Base-by-base conservation (phyloP, 768 basidiomycete species). In the Cubamyces sp. region DNA sequence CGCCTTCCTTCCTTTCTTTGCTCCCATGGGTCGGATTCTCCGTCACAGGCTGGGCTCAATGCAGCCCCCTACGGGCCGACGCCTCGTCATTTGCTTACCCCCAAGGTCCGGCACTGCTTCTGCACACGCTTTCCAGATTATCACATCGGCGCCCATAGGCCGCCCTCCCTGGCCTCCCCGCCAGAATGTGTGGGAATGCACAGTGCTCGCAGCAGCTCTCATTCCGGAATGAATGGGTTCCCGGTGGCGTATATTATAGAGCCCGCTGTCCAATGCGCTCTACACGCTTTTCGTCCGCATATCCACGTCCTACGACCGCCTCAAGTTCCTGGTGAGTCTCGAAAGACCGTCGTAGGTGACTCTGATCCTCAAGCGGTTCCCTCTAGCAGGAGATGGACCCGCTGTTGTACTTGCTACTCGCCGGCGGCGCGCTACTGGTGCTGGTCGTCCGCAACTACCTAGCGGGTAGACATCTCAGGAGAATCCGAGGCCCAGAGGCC, bases 401-500 rank as follows among this genome's bases (percentile, higher is more conserved):
- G 4, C n/a, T 48, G 5, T 15, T 61, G 23, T 21, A 43, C 39
- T 8, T 60, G 40, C 47, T 64, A 3, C 23, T 64, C 23, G 42
- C 21, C 14, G 53, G 54, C 12, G 54, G 58, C 15, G 54, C 41
- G 21, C n/a, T 64, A 3, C 58, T 65, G 19, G 60, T 45, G 6
- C 26, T 57, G 6, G 49, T 40, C 5, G 45, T 68, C 9, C 66
- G 60, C 21, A 54, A 46, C 8, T 66, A 65, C 52, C 46, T 60
- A n/a, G 56, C 60, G 5, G 60, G 60, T n/a, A 50, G 62, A 18
- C 39, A 47, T 7, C 52, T 71, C 41, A 54, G 56, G 45, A 66
- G 65, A 49, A 54, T 71, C 21, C 57, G 67, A 30, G 68, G 70
- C 18, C 70, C 70, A 0, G 49, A 64, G 7, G 40, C 56, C 4